Base-by-base conservation (phyloP, 148 eudicot genomes). In the Agrostemma githago region DNA sequence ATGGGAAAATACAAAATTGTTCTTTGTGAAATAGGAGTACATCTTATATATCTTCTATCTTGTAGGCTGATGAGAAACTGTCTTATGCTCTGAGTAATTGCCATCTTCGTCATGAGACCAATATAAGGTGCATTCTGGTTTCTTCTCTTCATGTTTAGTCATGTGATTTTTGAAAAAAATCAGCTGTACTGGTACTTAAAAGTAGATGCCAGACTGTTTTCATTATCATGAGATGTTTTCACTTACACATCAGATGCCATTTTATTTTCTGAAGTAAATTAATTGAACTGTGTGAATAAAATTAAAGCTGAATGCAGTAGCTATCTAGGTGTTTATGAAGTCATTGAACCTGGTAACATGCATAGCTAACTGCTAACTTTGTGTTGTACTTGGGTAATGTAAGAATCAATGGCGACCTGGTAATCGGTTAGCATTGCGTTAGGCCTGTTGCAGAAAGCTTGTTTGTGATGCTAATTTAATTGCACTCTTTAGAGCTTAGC, bases 61-160 rank as follows among this genome's bases (percentile, higher is more conserved):
- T 84, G 80, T 86, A 90, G 96, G 96, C 99, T 82, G 99, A 95
- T 83, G 86, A 89, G 59, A 95, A 95, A 75, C 79, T 95, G 74
- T 88, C 99, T 39, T 95, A 95, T 84, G 97, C 99, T 43, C 76
- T 95, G 79, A 86, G 84, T 68, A 87, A 90, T 80, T 95, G 97
- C 81, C 82, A 85, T 83, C 84, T 87, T 74, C 84, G 57, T 56
- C 89, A 88, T 62, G 91, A 87, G 75, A 86, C 89, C 77, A 95
- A 95, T 83, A 88, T 90, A 87, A 95, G 97, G 97, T 68, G 58
- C 68, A 44, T n/a, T 42, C 3, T 59, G 39, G 37, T 44, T 37
- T 76, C n/a, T 39, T 69, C 72, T 53, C 43, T 51, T 70, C 58
- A 34, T 6, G 34, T 53, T 70, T 26, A 7, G 43, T 26, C 53